Evolutionary conservation across 2,329 filamentous ascomycete genomes (phyloP).

Genomic region (Ophiostoma australiae): DNA sequence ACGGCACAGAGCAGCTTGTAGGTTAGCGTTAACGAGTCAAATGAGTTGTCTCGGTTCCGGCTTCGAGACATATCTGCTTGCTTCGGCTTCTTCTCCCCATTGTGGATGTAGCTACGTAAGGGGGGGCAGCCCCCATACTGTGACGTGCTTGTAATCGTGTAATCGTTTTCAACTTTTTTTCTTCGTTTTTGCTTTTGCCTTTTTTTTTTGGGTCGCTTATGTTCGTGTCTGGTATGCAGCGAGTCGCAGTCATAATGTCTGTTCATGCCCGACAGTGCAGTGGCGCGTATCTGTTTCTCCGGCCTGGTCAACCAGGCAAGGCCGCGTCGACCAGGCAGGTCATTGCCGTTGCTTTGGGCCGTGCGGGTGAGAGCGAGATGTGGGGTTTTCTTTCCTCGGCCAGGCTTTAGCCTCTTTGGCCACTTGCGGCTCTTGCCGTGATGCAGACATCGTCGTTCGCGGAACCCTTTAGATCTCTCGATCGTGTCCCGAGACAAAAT

Average conservation of each 20-base stretch:
- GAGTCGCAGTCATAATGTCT: neutral
- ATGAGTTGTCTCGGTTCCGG: neutral
- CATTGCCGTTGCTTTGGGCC: neutral
- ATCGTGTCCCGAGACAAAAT: neutral
- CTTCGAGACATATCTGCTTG: constrained; percentile 1
- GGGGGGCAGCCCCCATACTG: neutral
- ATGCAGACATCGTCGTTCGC: neutral
- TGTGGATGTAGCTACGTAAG: neutral
- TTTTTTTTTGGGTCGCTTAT: constrained; percentile 11
- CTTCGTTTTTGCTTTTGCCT: neutral
- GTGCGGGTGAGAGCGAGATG: neutral
- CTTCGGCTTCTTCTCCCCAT: neutral
- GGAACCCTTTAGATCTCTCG: neutral
- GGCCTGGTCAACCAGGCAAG: neutral
- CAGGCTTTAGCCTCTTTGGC: neutral
- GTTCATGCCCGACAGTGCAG: neutral
- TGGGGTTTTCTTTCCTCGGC: neutral
- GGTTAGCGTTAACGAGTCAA: constrained; percentile 9
- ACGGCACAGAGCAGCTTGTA: neutral
- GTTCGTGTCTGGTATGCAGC: neutral
- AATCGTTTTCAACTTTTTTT: neutral
- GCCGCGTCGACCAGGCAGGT: neutral
- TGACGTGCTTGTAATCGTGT: neutral
- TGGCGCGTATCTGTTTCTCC: neutral
- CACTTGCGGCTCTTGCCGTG: neutral